phyloP scores from a whole-genome alignment of 176 grass and related monocot genomes.

The Zoysia japonica region DNA sequence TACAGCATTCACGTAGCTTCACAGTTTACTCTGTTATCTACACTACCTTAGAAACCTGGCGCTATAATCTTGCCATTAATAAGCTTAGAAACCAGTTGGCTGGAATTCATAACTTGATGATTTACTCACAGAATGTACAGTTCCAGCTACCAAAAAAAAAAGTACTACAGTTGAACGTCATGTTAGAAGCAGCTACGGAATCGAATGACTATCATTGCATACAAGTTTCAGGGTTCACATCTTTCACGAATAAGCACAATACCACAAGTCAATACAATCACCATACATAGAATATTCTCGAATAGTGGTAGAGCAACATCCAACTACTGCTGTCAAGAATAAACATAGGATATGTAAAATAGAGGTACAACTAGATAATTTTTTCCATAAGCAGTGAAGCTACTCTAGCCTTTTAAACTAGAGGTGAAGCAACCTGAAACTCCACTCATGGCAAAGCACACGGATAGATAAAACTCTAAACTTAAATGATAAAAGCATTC shows the following conservation, averaged over 20 bases:
- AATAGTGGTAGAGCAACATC: slow-evolving; percentile 33
- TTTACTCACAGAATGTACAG: slow-evolving; percentile 30
- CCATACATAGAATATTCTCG: slow-evolving; percentile 40
- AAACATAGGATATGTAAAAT: slow-evolving; percentile 53
- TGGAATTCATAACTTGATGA: slow-evolving; percentile 40
- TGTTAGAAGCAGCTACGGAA: slow-evolving; percentile 43
- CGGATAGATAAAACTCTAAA: slow-evolving; percentile 44
- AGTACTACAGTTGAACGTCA: slow-evolving; percentile 36
- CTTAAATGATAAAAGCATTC: slow-evolving; percentile 50
- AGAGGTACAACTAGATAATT: slow-evolving; percentile 67
- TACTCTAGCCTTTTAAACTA: slow-evolving; percentile 71
- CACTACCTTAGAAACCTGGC: slow-evolving; percentile 50
- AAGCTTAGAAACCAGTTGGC: slow-evolving; percentile 38
- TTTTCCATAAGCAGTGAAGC: slow-evolving; percentile 54
- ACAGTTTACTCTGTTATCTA: slow-evolving; percentile 45
- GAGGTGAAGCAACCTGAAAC: slow-evolving; percentile 53
- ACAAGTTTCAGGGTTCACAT: slow-evolving; percentile 36
- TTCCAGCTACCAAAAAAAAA: slow-evolving; percentile 42
- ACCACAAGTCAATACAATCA: slow-evolving; percentile 40
- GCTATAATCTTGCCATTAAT: slow-evolving; percentile 49
- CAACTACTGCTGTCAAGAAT: slow-evolving; percentile 51
- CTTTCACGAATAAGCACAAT: slow-evolving; percentile 25
- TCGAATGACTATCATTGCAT: slow-evolving; percentile 39
- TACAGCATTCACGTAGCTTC: slow-evolving; percentile 46
- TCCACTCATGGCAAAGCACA: slow-evolving; percentile 60